phyloP scores from a whole-genome alignment of 1,284 basidiomycete genomes.

The Puccinia sorghi region DNA sequence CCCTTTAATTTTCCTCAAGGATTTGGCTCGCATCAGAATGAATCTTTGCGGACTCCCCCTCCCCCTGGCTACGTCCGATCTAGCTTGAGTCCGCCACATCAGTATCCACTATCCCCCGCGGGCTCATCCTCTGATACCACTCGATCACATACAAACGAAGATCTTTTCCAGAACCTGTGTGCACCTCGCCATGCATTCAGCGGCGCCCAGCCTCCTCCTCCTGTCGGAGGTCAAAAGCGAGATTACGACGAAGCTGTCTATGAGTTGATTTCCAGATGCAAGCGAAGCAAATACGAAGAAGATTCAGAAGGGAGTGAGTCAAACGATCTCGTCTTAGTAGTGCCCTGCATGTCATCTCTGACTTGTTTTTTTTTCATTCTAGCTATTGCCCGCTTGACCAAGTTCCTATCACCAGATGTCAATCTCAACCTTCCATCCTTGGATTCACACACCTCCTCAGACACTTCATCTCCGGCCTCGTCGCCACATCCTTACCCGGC shows the following conservation, averaged over 20 bases:
- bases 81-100: conserved; percentile 10
- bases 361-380: neutral
- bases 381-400: conserved; percentile 33
- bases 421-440: conserved; percentile 38
- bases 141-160: neutral
- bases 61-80: conserved; percentile 7
- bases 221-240: conserved; percentile 22
- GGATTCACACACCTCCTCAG: conserved; percentile 42
- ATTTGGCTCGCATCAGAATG: neutral
- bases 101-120: conserved; percentile 4
- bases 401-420: conserved; percentile 24
- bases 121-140: conserved; percentile 11
- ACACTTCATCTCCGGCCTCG: conserved; percentile 36
- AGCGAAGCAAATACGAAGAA: conserved; percentile 40
- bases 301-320: conserved; percentile 32
- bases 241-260: conserved; percentile 40
- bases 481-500: conserved; percentile 35
- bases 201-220: neutral
- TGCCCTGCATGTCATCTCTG: neutral
- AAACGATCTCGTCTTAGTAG: neutral
- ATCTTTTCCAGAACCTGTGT: conserved; percentile 19
- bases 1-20: conserved; percentile 3
- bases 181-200: conserved; percentile 18
- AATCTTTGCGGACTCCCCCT: neutral
- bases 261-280: conserved; percentile 35